Conservation (phyloP, 139 green algal species). For the Picochlorum sp. region DNA sequence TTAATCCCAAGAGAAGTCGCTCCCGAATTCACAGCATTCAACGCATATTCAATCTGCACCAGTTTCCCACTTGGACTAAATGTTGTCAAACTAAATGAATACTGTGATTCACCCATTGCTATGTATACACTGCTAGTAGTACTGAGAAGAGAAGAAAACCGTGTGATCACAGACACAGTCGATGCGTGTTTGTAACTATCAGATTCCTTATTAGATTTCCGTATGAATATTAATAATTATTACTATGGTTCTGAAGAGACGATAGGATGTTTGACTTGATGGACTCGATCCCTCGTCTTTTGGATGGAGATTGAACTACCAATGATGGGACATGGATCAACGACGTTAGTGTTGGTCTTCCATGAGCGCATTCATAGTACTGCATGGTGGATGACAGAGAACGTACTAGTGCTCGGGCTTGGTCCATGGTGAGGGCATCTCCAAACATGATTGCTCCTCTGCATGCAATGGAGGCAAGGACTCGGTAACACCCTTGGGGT, state of each 20-base stretch:
- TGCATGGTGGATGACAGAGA: constrained; percentile 39
- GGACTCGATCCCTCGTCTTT: neutral
- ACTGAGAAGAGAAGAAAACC: neutral
- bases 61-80: constrained; percentile 98
- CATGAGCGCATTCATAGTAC: constrained; percentile 72
- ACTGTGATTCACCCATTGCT: constrained; percentile 37
- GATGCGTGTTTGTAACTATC: too few species aligned
- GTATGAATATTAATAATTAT: too few species aligned
- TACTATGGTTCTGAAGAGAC: too few species aligned
- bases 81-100: constrained; percentile 95
- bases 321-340: constrained; percentile 38
- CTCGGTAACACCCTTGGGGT: constrained; percentile 37
- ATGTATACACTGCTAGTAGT: too few species aligned
- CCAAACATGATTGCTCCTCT: constrained; percentile 79
- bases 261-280: too few species aligned
- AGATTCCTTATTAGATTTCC: too few species aligned
- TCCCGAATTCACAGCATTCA: constrained; percentile 86
- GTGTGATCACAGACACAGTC: too few species aligned
- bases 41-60: constrained; percentile 96
- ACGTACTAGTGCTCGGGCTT: constrained; percentile 43
- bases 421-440: constrained; percentile 34
- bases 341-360: constrained; percentile 49
- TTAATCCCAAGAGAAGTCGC: constrained; percentile 95
- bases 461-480: constrained; percentile 65
- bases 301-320: neutral